Base-by-base conservation (phyloP, 352 stramenopile species). In the Globisporangium cystogenes region DNA sequence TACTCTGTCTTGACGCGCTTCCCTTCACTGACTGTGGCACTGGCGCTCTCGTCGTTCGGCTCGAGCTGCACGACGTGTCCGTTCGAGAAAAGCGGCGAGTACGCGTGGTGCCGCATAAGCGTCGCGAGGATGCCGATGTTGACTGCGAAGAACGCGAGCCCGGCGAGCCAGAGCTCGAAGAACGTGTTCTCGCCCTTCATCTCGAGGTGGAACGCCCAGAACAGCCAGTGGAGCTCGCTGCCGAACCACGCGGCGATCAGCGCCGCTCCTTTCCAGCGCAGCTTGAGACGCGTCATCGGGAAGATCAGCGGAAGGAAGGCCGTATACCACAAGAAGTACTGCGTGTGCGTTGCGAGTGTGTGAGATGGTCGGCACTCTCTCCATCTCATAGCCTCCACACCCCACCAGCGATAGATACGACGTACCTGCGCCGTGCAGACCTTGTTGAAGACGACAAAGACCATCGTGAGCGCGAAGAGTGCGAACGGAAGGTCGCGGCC, bases 241-340 rank as follows among this genome's bases (percentile, higher is more conserved):
- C 64, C 71, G 46, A 95, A 76, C 82, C 82, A 96, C 16, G 70
- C 59, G 24, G 59, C 60, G 29, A 96, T 79, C 62, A 96, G 76
- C 15, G 61, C 20, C 1, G 72, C 46, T 0, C 81, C 82, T 46
- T 88, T 84, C 81, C 79, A 91, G 20, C 75, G 71, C 14, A 92
- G 31, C 27, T 55, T 57, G 12, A 94, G 55, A 27, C 60, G 84
- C 46, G 79, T 89, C 31, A 74, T 57, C 10, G 86, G 89, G 21
- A 95, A 82, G 41, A 95, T 76, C 20, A 98, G 67, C 26, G 93
- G 92, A 16, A 98, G 60, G 56, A 98, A 86, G 14, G 66, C 77
- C 1, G 98, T 90, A 67, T 99, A 99, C 97, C 97, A 99, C 41
- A 97, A 80, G 66, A 99, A 99, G 63, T 99, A 99, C 86, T 99